Conservation (phyloP, 2,329 filamentous ascomycete genomes). For the Aureobasidium vineae region DNA sequence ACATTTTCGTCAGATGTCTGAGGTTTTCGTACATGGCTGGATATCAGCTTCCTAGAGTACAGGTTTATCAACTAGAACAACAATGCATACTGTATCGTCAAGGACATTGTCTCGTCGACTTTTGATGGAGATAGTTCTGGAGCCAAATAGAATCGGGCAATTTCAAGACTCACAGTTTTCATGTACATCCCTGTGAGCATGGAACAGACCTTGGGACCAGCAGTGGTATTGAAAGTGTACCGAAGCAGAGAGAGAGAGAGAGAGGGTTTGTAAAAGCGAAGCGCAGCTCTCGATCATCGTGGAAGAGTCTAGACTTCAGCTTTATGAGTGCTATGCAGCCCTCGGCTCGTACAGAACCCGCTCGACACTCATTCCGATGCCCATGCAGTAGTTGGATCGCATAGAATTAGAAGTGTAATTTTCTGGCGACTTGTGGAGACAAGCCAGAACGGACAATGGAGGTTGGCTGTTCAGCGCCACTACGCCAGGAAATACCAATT, state of each 20-base stretch:
- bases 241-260: neutral
- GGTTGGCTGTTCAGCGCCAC: constrained; percentile 8
- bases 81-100: neutral
- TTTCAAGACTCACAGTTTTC: neutral
- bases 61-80: neutral
- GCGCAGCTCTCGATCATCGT: neutral
- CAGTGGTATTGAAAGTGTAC: neutral
- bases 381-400: neutral
- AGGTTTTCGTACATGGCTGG: too few species aligned
- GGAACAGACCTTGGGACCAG: neutral
- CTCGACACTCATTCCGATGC: neutral
- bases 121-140: neutral
- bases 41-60: neutral
- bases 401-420: neutral
- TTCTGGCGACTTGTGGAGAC: neutral
- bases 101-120: neutral
- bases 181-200: neutral
- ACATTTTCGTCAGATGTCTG: neutral
- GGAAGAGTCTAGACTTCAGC: neutral
- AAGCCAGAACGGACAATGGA: neutral
- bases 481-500: neutral
- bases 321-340: neutral
- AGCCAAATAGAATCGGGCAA: neutral
- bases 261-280: neutral
- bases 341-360: neutral